A percentile compares a stretch with the other conserved stretches of the same genome.
Conservation (phyloP, 2,329 filamentous ascomycete genomes). For the Sclerotinia trifoliorum region DNA sequence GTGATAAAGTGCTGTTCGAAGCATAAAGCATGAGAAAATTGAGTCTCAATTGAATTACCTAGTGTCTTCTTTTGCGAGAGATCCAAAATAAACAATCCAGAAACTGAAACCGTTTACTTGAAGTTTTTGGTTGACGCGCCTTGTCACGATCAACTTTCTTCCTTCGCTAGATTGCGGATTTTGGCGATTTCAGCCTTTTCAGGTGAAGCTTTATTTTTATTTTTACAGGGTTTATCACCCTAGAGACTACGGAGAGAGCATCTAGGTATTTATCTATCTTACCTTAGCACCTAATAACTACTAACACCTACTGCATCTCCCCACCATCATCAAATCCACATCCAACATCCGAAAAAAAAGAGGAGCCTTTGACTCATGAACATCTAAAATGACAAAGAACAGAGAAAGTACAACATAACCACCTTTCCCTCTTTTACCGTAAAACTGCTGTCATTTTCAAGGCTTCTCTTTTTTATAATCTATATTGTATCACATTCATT, state of each 20-base stretch:
- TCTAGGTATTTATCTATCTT: too few species aligned
- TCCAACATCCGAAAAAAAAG: background rate
- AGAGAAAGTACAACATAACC: background rate
- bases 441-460: background rate
- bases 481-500: background rate
- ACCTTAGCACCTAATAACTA: too few species aligned
- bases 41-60: constrained; percentile 11
- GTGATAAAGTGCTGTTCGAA: constrained; percentile 31
- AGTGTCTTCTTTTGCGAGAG: background rate
- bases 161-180: constrained; percentile 1
- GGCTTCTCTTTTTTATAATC: background rate
- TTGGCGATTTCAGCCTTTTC: background rate
- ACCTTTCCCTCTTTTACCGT: background rate
- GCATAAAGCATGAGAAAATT: constrained; percentile 38
- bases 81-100: background rate
- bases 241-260: background rate
- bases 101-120: background rate
- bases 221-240: constrained; percentile 8
- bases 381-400: background rate
- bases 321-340: background rate
- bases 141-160: constrained; percentile 11
- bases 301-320: background rate
- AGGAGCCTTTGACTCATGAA: constrained; percentile 3
- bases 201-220: constrained; percentile 16
- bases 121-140: constrained; percentile 30